phyloP scores from a whole-genome alignment of 371 early-diverging fungal species.

The Globomyces sp. region DNA sequence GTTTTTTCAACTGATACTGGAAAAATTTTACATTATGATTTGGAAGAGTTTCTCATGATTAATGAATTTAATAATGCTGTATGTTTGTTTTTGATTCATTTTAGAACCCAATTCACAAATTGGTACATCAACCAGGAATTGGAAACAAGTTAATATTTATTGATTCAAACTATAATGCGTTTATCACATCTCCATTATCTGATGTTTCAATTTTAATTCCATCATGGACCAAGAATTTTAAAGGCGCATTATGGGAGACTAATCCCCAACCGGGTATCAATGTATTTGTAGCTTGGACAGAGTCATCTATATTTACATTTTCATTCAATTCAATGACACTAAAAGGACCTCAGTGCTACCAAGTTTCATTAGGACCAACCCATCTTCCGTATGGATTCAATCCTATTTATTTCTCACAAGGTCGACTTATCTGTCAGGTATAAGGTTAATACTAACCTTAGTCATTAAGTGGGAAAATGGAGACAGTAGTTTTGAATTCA shows the following conservation, averaged over 20 bases:
- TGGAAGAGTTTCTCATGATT: constrained; percentile 40
- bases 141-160: constrained; percentile 39
- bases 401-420: constrained; percentile 37
- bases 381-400: constrained; percentile 45
- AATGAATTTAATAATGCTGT: constrained; percentile 41
- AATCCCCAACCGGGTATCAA: constrained; percentile 10
- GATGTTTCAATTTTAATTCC: constrained; percentile 27
- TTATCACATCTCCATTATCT: constrained; percentile 30
- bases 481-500: constrained; percentile 29
- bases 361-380: constrained; percentile 30
- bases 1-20: constrained; percentile 42
- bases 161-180: constrained; percentile 38
- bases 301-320: constrained; percentile 38
- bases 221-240: constrained; percentile 27
- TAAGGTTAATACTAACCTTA: constrained; percentile 17
- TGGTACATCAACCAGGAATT: constrained; percentile 33
- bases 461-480: constrained; percentile 42
- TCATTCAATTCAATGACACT: constrained; percentile 34
- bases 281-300: constrained; percentile 47
- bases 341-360: constrained; percentile 35
- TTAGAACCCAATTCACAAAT: constrained; percentile 25
- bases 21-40: constrained; percentile 29
- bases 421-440: constrained; percentile 45
- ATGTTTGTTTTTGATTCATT: not conserved
- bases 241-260: constrained; percentile 39